Evolutionary conservation across 2,329 filamentous ascomycete species (phyloP).

Genomic region (Nannizziopsis barbatae): DNA sequence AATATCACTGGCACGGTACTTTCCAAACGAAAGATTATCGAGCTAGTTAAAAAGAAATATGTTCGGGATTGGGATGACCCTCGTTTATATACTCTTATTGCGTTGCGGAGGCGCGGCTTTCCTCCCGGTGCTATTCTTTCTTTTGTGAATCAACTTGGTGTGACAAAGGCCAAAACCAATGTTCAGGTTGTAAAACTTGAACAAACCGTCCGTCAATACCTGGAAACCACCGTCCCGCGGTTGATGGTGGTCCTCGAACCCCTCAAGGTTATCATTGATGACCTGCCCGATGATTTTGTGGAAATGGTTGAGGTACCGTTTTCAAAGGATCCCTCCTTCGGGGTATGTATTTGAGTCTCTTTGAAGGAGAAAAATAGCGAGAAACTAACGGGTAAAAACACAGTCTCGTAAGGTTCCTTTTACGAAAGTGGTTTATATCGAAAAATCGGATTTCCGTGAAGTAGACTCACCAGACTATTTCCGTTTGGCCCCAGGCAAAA

Average conservation of each 20-base stretch:
- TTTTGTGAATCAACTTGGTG: slow-evolving; percentile 76
- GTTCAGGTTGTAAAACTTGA: slow-evolving; percentile 70
- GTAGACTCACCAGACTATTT: slow-evolving; percentile 63
- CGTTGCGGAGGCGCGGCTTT: slow-evolving; percentile 64
- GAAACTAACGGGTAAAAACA: background rate
- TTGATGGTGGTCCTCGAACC: slow-evolving; percentile 79
- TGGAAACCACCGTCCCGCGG: slow-evolving; percentile 71
- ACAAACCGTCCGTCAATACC: slow-evolving; percentile 67
- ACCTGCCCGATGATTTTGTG: slow-evolving; percentile 55
- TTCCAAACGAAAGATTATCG: slow-evolving; percentile 67
- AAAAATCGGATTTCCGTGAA: slow-evolving; percentile 66
- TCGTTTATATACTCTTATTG: slow-evolving; percentile 69
- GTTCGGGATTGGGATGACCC: slow-evolving; percentile 62
- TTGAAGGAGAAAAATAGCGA: background rate
- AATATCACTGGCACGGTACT: slow-evolving; percentile 71
- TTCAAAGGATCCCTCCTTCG: slow-evolving; percentile 58
- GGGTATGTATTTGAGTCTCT: slow-evolving; percentile 19
- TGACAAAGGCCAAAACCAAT: slow-evolving; percentile 64
- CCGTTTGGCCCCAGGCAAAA: slow-evolving; percentile 63
- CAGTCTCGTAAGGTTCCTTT: slow-evolving; percentile 48
- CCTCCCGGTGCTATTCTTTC: slow-evolving; percentile 72
- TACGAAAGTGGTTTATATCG: slow-evolving; percentile 73
- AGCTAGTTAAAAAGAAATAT: slow-evolving; percentile 48
- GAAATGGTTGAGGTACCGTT: slow-evolving; percentile 60
- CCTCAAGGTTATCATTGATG: slow-evolving; percentile 64